Conservation (phyloP, 2,329 filamentous ascomycete genomes). For the Pyrenophora seminiperda region DNA sequence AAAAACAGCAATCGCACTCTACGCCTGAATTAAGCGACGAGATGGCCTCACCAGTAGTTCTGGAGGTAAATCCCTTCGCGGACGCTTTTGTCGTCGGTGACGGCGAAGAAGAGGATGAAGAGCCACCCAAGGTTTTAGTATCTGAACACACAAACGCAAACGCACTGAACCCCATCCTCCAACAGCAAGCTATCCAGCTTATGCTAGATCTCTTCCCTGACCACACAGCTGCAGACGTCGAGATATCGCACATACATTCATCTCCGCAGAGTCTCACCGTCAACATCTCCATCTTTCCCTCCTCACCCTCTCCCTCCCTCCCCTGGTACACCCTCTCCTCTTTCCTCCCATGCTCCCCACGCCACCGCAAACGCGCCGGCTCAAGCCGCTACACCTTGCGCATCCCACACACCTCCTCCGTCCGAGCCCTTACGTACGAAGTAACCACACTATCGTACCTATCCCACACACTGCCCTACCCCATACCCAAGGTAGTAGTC, state of each 20-base stretch:
- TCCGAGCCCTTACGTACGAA: background rate
- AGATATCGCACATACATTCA: background rate
- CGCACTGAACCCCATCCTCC: background rate
- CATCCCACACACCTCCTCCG: background rate
- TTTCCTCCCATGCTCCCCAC: background rate
- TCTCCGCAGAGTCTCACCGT: background rate
- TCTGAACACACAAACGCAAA: background rate
- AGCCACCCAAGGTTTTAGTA: background rate
- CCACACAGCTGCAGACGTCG: background rate
- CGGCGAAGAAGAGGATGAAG: background rate
- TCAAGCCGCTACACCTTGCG: background rate
- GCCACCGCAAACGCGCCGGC: background rate
- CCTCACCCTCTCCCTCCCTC: background rate
- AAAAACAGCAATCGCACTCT: too few species aligned
- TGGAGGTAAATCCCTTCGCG: too few species aligned
- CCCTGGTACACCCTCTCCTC: constrained; percentile 1
- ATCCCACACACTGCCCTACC: background rate
- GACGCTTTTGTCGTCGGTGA: background rate
- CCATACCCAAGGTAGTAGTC: constrained; percentile 11
- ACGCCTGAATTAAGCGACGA: too few species aligned
- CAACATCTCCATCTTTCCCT: background rate
- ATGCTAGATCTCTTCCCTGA: constrained; percentile 2
- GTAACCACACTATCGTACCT: background rate
- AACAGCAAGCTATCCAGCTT: background rate
- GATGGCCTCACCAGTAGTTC: too few species aligned